These are phyloP conservation scores for Citrus australasica DNA, from an alignment of 345 rosid genomes.

Conservation along the genomic window DNA sequence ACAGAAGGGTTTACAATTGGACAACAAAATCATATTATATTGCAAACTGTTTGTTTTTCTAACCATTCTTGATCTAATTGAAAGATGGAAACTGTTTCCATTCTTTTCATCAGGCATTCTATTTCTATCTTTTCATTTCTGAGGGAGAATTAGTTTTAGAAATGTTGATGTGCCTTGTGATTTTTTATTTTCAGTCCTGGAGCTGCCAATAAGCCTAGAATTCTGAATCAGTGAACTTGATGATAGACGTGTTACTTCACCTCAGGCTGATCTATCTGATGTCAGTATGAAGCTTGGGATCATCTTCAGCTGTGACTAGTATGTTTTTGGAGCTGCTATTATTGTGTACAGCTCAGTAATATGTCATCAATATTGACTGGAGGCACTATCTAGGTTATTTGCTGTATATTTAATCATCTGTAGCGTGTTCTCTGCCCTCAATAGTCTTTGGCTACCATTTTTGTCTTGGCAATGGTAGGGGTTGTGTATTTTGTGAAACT, in stretches of 20 bases:
- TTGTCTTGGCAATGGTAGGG: background rate
- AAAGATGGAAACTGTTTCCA: background rate
- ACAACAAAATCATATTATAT: background rate
- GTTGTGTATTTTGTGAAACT: background rate
- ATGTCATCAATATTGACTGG: background rate
- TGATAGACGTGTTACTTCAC: background rate
- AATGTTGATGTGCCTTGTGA: background rate
- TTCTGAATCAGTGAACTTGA: background rate
- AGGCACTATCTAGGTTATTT: background rate
- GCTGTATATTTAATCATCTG: background rate
- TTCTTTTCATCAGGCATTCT: background rate
- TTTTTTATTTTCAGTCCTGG: no score
- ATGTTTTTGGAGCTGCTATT: background rate
- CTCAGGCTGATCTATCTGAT: background rate
- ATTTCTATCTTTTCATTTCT: background rate
- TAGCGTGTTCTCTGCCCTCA: background rate
- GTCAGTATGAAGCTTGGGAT: background rate
- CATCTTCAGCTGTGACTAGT: background rate
- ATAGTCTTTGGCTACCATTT: background rate
- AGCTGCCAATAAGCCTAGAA: background rate
- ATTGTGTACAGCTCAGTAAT: background rate
- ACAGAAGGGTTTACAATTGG: background rate
- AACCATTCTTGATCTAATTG: background rate
- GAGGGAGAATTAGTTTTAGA: background rate
- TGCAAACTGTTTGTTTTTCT: background rate